Conservation (phyloP, 345 rosid genomes). For the Aquilaria malaccensis region DNA sequence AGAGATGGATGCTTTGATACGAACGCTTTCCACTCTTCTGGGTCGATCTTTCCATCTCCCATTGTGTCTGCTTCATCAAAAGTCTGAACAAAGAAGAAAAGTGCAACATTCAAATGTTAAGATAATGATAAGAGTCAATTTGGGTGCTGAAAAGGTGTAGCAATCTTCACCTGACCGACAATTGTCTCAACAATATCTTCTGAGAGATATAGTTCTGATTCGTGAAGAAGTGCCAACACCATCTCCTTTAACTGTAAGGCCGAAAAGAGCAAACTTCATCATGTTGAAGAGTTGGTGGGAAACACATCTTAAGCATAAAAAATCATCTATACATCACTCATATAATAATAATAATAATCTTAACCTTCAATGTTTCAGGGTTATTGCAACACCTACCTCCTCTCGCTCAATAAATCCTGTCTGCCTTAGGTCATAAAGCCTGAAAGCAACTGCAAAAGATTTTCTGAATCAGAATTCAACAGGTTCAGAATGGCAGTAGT, state of each 20-base stretch:
- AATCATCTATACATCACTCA: no score
- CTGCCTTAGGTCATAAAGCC: constrained; percentile 69
- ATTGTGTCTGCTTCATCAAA: constrained; percentile 59
- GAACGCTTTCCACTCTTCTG: constrained; percentile 82
- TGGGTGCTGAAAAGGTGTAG: neutral
- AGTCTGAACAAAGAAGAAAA: constrained; percentile 32
- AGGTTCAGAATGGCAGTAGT: neutral
- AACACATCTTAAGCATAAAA: no score
- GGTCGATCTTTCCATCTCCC: constrained; percentile 75
- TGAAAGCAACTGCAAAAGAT: constrained; percentile 71
- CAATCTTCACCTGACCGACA: constrained; percentile 54
- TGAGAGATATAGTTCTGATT: constrained; percentile 67
- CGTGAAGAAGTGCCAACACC: constrained; percentile 89
- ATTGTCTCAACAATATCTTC: constrained; percentile 67
- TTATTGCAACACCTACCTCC: constrained; percentile 45
- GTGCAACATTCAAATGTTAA: neutral
- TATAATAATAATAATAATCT: no score
- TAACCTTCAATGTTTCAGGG: no score
- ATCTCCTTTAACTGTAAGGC: constrained; percentile 67
- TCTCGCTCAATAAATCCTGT: constrained; percentile 87
- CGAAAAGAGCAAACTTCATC: neutral
- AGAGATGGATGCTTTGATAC: constrained; percentile 71
- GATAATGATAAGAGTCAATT: neutral
- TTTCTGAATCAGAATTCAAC: constrained; percentile 2
- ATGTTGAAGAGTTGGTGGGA: no score